These are phyloP conservation scores for Vaccinium myrtillus DNA, from an alignment of 148 eudicot genomes.

Conservation along the genomic window DNA sequence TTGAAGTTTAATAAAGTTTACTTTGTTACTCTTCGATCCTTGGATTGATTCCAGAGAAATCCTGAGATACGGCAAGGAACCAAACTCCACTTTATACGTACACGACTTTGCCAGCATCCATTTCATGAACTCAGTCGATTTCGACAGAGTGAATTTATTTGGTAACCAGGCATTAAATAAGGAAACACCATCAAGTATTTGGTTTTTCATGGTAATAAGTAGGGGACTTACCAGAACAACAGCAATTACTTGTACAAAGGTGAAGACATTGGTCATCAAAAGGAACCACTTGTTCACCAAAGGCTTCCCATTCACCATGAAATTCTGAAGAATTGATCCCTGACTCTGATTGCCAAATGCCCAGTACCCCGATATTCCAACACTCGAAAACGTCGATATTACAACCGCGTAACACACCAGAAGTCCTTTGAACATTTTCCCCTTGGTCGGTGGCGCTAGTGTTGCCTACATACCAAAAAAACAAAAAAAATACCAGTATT, in stretches of 20 bases:
- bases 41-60: too few species aligned
- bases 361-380: constrained; percentile 75
- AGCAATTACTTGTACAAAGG: constrained; percentile 58
- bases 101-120: too few species aligned
- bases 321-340: constrained; percentile 50
- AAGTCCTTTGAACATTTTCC: constrained; percentile 85
- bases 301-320: constrained; percentile 37
- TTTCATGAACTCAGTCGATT: too few species aligned
- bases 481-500: background rate
- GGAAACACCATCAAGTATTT: background rate
- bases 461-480: constrained; percentile 48
- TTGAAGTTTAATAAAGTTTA: too few species aligned
- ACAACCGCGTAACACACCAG: constrained; percentile 59
- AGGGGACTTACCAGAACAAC: constrained; percentile 42
- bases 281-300: constrained; percentile 67
- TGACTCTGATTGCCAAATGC: constrained; percentile 65
- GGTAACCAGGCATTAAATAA: background rate
- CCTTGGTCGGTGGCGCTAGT: constrained; percentile 64
- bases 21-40: too few species aligned
- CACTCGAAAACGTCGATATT: constrained; percentile 55
- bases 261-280: constrained; percentile 51
- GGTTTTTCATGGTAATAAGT: too few species aligned
- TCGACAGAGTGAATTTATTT: too few species aligned
- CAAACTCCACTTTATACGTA: too few species aligned
- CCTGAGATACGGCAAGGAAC: too few species aligned